phyloP scores from a whole-genome alignment of 129 eudicot genomes.

The Erigeron canadensis region DNA sequence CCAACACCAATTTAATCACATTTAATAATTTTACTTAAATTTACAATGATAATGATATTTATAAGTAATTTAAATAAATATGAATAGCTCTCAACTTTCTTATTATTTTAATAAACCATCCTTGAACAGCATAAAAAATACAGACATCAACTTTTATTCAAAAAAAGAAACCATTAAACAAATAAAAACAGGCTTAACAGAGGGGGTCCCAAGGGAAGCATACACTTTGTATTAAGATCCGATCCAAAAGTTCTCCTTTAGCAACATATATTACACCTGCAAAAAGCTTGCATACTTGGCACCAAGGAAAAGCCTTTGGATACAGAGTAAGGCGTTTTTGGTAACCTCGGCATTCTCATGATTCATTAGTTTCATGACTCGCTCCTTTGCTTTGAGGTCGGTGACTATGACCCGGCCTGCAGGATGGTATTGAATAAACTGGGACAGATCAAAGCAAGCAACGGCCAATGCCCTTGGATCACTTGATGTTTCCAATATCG shows the following conservation, averaged over 20 bases:
- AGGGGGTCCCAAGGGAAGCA: conserved; percentile 1
- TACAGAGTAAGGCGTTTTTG: conserved; percentile 88
- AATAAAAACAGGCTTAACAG: conserved; percentile 14
- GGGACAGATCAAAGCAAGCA: conserved; percentile 94
- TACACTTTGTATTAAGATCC: neutral
- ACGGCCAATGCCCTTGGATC: conserved; percentile 92
- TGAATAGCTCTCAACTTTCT: conserved; percentile 30
- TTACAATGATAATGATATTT: conserved; percentile 16
- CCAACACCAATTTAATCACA: conserved; percentile 22
- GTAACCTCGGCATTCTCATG: conserved; percentile 96
- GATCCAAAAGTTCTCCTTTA: neutral
- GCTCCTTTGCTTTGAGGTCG: conserved; percentile 91
- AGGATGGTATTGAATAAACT: conserved; percentile 84
- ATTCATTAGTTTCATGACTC: conserved; percentile 97
- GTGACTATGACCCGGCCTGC: conserved; percentile 84
- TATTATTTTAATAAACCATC: conserved; percentile 13
- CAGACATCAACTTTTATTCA: conserved; percentile 26
- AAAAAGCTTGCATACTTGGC: conserved; percentile 98
- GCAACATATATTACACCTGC: conserved; percentile 10
- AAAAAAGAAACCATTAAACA: conserved; percentile 7
- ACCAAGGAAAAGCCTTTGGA: conserved; percentile 93
- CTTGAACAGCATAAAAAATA: conserved; percentile 31
- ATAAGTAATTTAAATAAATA: conserved; percentile 19
- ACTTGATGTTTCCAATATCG: conserved; percentile 79
- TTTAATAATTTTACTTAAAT: neutral